A percentile compares a stretch with the other conserved stretches of the same genome.
phyloP scores from a whole-genome alignment of 75 land plant species.

The Sequoiadendron giganteum region DNA sequence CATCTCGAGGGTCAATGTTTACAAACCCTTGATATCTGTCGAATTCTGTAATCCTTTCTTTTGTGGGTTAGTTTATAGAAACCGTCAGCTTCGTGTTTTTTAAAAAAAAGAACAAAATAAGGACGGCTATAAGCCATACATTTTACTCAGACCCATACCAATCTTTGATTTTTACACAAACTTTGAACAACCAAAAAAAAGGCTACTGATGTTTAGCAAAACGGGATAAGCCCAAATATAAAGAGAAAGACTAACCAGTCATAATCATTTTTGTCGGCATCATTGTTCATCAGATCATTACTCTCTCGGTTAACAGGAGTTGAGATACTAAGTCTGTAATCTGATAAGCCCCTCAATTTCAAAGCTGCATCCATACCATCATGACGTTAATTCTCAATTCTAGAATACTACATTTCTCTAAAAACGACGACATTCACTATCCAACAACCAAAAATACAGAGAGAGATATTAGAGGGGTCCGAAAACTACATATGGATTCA shows the following conservation, averaged over 20 bases:
- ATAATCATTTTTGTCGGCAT: constrained; percentile 80
- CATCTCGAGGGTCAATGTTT: background rate
- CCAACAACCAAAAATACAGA: background rate
- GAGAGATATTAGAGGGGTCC: background rate
- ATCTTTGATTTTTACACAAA: background rate
- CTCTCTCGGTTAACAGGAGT: constrained; percentile 51
- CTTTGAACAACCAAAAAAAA: background rate
- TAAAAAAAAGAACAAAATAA: background rate
- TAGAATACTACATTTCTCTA: background rate
- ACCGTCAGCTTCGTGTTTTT: background rate
- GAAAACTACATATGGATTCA: constrained; percentile 53
- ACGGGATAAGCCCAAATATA: background rate
- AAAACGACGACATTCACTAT: background rate
- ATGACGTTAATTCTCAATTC: constrained; percentile 8
- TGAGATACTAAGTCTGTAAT: constrained; percentile 43
- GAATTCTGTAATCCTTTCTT: background rate
- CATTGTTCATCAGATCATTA: constrained; percentile 64
- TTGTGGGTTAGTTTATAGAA: background rate
- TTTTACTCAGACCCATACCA: background rate
- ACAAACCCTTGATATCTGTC: background rate
- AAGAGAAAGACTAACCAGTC: constrained; percentile 60
- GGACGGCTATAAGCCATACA: background rate
- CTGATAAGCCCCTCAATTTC: constrained; percentile 51
- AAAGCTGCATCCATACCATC: constrained; percentile 26
- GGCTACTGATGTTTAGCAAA: background rate